Evolutionary conservation across 2,329 filamentous ascomycete species (phyloP).

Genomic region (Microcyclospora tardicrescens): DNA sequence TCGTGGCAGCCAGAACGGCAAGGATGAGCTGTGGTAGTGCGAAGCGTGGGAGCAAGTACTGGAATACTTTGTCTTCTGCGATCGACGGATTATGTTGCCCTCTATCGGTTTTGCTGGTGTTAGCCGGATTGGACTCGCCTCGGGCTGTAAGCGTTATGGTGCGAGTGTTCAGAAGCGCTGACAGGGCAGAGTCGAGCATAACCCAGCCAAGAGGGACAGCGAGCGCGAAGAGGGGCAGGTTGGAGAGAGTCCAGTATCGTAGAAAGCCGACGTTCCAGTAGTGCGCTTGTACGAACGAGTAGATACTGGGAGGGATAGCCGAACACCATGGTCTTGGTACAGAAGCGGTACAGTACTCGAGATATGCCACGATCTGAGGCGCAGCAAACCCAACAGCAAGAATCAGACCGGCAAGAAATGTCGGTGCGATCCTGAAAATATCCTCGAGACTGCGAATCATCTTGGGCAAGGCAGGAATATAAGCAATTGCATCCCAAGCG

Average conservation of each 20-base stretch:
- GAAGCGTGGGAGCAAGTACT: slow-evolving; percentile 38
- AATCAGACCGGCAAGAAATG: slow-evolving; percentile 53
- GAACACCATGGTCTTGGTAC: slow-evolving; percentile 58
- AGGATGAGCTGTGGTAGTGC: slow-evolving; percentile 63
- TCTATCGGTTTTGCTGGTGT: not conserved
- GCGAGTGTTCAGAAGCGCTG: slow-evolving; percentile 2
- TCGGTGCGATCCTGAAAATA: slow-evolving; percentile 14
- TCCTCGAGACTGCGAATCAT: slow-evolving; percentile 14
- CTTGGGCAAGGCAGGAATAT: slow-evolving; percentile 30
- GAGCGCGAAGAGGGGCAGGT: slow-evolving; percentile 76
- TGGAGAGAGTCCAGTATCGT: slow-evolving; percentile 77
- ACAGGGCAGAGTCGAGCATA: slow-evolving; percentile 46
- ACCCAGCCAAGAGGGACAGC: slow-evolving; percentile 64
- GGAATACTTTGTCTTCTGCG: slow-evolving; percentile 6
- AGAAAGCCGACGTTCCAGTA: slow-evolving; percentile 91
- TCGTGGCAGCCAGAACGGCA: slow-evolving; percentile 57
- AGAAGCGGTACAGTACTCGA: slow-evolving; percentile 48
- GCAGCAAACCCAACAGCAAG: slow-evolving; percentile 54
- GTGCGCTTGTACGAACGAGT: slow-evolving; percentile 71
- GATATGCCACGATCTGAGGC: slow-evolving; percentile 67
- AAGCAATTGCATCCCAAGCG: slow-evolving; percentile 44
- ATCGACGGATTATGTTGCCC: slow-evolving; percentile 1
- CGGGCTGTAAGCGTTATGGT: not conserved
- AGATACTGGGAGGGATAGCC: slow-evolving; percentile 67
- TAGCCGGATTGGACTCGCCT: not conserved